Conservation (phyloP, 2,329 filamentous ascomycete species). For the Cryoendolithus antarcticus region DNA sequence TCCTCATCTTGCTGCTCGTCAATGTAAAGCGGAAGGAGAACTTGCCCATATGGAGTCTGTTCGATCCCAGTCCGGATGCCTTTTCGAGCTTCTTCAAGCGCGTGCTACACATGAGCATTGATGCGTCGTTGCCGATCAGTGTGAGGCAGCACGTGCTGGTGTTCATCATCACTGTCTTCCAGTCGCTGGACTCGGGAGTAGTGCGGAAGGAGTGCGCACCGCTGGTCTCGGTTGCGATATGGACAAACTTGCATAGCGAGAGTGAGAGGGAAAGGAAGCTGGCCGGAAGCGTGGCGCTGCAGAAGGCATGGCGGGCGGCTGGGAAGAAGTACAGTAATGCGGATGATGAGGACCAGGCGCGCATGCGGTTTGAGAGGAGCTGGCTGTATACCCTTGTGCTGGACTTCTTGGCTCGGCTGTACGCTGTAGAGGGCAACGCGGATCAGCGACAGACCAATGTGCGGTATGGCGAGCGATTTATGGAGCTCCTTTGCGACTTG, state of each 20-base stretch:
- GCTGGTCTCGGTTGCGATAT: conserved; percentile 84
- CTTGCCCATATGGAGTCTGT: conserved; percentile 76
- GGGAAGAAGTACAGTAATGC: conserved; percentile 77
- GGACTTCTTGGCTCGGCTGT: conserved; percentile 67
- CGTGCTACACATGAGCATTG: conserved; percentile 71
- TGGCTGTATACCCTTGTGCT: conserved; percentile 83
- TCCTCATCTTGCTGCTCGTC: conserved; percentile 72
- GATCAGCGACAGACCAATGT: conserved; percentile 41
- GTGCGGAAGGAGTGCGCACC: conserved; percentile 95
- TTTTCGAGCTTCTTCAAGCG: conserved; percentile 87
- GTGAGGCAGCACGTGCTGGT: conserved; percentile 67
- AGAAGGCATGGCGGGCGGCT: conserved; percentile 83
- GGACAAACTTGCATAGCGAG: conserved; percentile 82
- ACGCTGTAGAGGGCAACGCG: conserved; percentile 32
- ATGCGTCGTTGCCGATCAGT: conserved; percentile 30
- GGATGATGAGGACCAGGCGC: conserved; percentile 65
- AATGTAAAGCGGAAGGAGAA: conserved; percentile 83
- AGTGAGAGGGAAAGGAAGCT: conserved; percentile 60
- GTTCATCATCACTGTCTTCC: conserved; percentile 84
- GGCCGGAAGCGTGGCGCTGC: conserved; percentile 59
- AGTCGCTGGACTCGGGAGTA: conserved; percentile 77
- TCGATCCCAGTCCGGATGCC: conserved; percentile 62
- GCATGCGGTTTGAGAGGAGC: conserved; percentile 77
- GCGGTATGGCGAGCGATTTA: conserved; percentile 80
- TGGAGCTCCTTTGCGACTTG: conserved; percentile 81